Evolutionary conservation across 208 protist genomes (phyloP).

Genomic region (Trypanosoma lewisi): DNA sequence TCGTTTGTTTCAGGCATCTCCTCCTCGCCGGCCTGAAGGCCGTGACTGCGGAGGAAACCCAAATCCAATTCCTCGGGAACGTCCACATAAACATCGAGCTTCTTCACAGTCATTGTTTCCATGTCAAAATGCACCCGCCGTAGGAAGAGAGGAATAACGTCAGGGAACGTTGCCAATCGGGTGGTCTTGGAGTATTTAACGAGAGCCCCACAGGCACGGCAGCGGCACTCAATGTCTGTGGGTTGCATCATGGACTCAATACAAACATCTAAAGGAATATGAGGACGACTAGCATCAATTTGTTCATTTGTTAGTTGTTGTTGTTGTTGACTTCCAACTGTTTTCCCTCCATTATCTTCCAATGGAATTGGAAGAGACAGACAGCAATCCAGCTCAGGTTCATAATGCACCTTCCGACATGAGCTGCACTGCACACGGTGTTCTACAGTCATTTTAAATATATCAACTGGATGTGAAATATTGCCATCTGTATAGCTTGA

Average conservation of each 20-base stretch:
- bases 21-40: constrained; percentile 55
- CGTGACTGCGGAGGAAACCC: constrained; percentile 46
- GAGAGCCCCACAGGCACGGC: constrained; percentile 48
- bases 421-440: constrained; percentile 86
- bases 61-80: constrained; percentile 73
- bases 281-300: constrained; percentile 51
- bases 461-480: constrained; percentile 35
- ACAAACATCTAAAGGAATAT: constrained; percentile 62
- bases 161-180: constrained; percentile 78
- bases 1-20: constrained; percentile 40
- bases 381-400: constrained; percentile 70
- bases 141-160: constrained; percentile 76
- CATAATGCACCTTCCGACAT: constrained; percentile 90
- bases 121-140: constrained; percentile 83
- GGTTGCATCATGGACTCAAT: constrained; percentile 32
- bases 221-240: constrained; percentile 65
- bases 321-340: constrained; percentile 16
- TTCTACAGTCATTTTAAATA: constrained; percentile 85
- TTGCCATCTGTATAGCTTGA: constrained; percentile 3
- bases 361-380: constrained; percentile 89
- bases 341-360: constrained; percentile 39
- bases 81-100: constrained; percentile 87
- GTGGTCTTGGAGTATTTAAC: constrained; percentile 57
- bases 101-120: constrained; percentile 67
- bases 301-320: constrained; percentile 46